A percentile compares a stretch with the other conserved stretches of the same genome.
These are phyloP conservation scores for Pyracantha coccinea DNA, from an alignment of 331 rosid species.

Conservation along the genomic window DNA sequence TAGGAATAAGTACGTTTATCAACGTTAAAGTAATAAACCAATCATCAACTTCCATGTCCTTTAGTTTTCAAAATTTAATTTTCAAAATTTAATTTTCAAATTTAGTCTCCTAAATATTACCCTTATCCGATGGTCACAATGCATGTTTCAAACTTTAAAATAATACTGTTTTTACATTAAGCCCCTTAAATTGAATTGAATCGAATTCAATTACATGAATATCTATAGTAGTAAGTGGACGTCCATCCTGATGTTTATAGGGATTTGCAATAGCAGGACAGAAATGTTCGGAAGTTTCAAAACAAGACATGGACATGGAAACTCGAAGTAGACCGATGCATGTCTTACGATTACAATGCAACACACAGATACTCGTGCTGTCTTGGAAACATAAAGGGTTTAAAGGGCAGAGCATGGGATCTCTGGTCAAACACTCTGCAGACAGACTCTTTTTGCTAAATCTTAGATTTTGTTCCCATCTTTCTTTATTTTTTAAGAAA, in stretches of 20 bases:
- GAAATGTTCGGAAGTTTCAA: constrained; percentile 23
- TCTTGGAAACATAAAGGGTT: constrained; percentile 44
- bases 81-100: too few relatives aligned
- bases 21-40: too few relatives aligned
- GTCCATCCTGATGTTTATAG: constrained; percentile 18
- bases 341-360: constrained; percentile 34
- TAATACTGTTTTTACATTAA: too few relatives aligned
- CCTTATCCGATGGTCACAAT: too few relatives aligned
- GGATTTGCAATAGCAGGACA: constrained; percentile 39
- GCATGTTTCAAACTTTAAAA: too few relatives aligned
- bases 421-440: constrained; percentile 30
- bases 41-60: too few relatives aligned
- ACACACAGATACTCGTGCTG: constrained; percentile 44
- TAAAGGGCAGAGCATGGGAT: constrained; percentile 36
- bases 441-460: constrained; percentile 29
- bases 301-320: constrained; percentile 42
- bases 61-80: too few relatives aligned
- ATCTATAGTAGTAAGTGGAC: neutral
- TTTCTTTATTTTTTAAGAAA: neutral
- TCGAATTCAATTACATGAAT: neutral
- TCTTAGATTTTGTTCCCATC: constrained; percentile 42
- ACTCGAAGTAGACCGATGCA: constrained; percentile 25
- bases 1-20: too few relatives aligned
- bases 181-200: neutral
- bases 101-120: too few relatives aligned